phyloP scores from a whole-genome alignment of 768 basidiomycete genomes.

The Clitopilus hobsonii region DNA sequence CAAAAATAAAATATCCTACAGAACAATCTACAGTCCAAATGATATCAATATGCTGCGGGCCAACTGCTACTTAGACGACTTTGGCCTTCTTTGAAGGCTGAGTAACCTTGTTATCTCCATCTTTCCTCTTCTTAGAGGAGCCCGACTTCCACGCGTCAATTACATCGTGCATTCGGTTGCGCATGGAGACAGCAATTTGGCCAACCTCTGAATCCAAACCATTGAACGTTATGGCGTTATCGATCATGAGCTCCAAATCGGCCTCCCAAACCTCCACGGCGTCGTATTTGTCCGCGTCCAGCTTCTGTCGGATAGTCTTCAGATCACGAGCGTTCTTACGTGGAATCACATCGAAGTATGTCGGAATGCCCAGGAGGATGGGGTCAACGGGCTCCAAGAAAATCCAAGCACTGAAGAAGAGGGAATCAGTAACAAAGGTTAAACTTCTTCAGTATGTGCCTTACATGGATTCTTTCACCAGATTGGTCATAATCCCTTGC shows the following conservation, averaged over 20 bases:
- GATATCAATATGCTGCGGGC: neutral
- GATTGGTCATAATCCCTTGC: constrained; percentile 59
- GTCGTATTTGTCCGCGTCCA: constrained; percentile 82
- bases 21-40: constrained; percentile 10
- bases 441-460: no score
- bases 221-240: constrained; percentile 89
- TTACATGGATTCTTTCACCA: constrained; percentile 67
- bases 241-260: constrained; percentile 83
- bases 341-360: constrained; percentile 84
- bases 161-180: constrained; percentile 51
- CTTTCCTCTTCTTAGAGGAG: constrained; percentile 68
- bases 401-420: constrained; percentile 55
- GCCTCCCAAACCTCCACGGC: constrained; percentile 74
- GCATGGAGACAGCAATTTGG: constrained; percentile 44
- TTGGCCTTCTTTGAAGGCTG: constrained; percentile 70
- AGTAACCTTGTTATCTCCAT: constrained; percentile 57
- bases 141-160: constrained; percentile 43
- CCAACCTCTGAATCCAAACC: constrained; percentile 79
- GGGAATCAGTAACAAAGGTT: no score
- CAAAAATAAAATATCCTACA: constrained; percentile 4
- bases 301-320: constrained; percentile 70
- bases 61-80: constrained; percentile 33
- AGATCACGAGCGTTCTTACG: constrained; percentile 86
- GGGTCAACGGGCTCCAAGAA: constrained; percentile 91
- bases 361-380: constrained; percentile 72